Conservation (phyloP, 2,329 filamentous ascomycete species). For the Phyllachora maydis region DNA sequence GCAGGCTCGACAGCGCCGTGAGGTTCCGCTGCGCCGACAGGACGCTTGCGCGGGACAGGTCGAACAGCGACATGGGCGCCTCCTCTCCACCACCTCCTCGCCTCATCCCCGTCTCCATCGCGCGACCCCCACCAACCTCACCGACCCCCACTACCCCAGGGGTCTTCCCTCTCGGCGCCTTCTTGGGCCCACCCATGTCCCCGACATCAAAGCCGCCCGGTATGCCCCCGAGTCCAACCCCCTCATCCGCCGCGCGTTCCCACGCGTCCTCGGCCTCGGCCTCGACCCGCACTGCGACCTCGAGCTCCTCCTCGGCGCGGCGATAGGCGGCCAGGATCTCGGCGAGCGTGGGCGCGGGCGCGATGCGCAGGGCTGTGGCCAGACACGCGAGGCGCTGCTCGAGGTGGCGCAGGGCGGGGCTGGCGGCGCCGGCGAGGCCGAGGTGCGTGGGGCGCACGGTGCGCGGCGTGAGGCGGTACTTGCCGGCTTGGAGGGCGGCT, state of each 20-base stretch:
- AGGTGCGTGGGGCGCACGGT: conserved; percentile 37
- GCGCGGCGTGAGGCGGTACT: conserved; percentile 37
- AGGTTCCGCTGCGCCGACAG: conserved; percentile 36
- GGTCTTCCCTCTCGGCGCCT: not conserved
- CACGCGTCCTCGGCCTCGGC: conserved; percentile 48
- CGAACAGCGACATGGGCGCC: conserved; percentile 43
- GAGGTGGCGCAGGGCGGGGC: conserved; percentile 46
- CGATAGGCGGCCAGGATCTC: conserved; percentile 59
- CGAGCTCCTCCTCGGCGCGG: conserved; percentile 59
- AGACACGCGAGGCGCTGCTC: conserved; percentile 70
- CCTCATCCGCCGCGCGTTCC: conserved; percentile 40
- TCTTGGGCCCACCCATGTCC: conserved; percentile 8
- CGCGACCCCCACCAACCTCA: too few relatives aligned
- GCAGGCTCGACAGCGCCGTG: conserved; percentile 29
- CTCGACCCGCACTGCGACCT: conserved; percentile 43
- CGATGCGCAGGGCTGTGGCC: conserved; percentile 52
- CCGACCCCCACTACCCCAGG: not conserved
- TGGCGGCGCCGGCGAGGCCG: conserved; percentile 35
- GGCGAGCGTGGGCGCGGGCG: conserved; percentile 46
- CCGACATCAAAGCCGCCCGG: conserved; percentile 38
- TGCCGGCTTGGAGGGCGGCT: conserved; percentile 58
- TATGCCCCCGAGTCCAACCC: conserved; percentile 31
- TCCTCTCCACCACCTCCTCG: conserved; percentile 21
- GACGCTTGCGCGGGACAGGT: conserved; percentile 39
- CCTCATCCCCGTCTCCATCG: conserved; percentile 6